These are phyloP conservation scores for Apium graveolens DNA, from an alignment of 129 eudicot species.

Conservation along the genomic window DNA sequence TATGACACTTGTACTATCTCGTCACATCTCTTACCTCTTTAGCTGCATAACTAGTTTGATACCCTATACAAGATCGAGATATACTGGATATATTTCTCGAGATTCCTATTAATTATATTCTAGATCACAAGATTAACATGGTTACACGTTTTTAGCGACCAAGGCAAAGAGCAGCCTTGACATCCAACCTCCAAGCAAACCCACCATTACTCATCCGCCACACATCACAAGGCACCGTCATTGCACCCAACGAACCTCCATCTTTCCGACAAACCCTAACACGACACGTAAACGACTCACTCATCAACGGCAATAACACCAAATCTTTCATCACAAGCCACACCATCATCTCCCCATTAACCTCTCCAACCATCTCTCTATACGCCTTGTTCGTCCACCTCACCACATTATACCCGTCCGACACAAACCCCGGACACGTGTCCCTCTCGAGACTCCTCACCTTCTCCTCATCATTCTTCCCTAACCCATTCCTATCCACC, in stretches of 20 bases:
- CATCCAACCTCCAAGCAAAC: constrained; percentile 76
- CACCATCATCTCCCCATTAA: constrained; percentile 18
- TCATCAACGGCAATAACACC: constrained; percentile 27
- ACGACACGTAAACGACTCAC: constrained; percentile 56
- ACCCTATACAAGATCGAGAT: neutral
- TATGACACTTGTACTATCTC: too few relatives aligned
- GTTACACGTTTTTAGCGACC: too few relatives aligned
- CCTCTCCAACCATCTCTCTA: constrained; percentile 36
- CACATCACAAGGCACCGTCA: constrained; percentile 70
- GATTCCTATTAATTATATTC: neutral
- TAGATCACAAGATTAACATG: too few relatives aligned
- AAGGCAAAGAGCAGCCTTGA: constrained; percentile 55
- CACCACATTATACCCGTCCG: constrained; percentile 44
- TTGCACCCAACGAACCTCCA: neutral
- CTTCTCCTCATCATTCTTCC: constrained; percentile 40
- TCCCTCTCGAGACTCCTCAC: constrained; percentile 45
- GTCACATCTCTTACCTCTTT: too few relatives aligned
- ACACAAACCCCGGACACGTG: constrained; percentile 74
- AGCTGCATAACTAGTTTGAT: too few relatives aligned
- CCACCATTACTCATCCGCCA: constrained; percentile 73
- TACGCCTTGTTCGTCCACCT: constrained; percentile 67
- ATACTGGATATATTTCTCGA: neutral
- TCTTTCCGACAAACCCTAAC: constrained; percentile 48
- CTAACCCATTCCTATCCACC: constrained; percentile 24
- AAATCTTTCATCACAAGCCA: constrained; percentile 40